phyloP scores from a whole-genome alignment of 768 basidiomycete species.

The Tricholoma furcatifolium region DNA sequence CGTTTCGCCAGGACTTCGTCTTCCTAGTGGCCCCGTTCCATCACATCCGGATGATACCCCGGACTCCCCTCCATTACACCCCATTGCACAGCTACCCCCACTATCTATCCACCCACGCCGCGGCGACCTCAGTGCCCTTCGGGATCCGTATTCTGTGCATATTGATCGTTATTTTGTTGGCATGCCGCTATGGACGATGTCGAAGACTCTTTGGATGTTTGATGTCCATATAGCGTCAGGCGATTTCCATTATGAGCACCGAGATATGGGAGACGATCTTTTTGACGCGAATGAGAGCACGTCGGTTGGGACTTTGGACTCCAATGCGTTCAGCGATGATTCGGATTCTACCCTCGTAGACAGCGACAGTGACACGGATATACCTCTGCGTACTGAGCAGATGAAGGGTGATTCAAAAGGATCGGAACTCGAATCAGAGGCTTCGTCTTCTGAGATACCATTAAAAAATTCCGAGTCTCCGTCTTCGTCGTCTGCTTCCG shows the following conservation, averaged over 20 bases:
- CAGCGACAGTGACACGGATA: slow-evolving; percentile 32
- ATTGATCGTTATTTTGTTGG: slow-evolving; percentile 60
- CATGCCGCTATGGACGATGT: slow-evolving; percentile 63
- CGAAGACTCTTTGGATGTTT: slow-evolving; percentile 63
- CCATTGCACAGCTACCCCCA: slow-evolving; percentile 26
- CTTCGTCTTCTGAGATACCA: slow-evolving; percentile 4
- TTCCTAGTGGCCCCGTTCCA: slow-evolving; percentile 3
- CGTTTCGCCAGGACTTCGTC: slow-evolving; percentile 14
- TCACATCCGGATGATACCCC: slow-evolving; percentile 19
- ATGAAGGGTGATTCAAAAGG: background rate
- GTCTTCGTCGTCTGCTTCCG: slow-evolving; percentile 7
- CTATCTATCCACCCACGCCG: slow-evolving; percentile 56
- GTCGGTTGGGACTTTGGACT: slow-evolving; percentile 30
- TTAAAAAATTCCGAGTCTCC: background rate
- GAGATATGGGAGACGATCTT: slow-evolving; percentile 17
- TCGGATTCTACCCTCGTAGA: slow-evolving; percentile 61
- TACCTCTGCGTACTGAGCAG: background rate
- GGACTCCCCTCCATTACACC: slow-evolving; percentile 7
- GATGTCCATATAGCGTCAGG: slow-evolving; percentile 44
- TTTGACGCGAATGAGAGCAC: slow-evolving; percentile 30
- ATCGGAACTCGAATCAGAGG: background rate
- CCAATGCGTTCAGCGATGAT: slow-evolving; percentile 41
- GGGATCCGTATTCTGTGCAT: slow-evolving; percentile 54
- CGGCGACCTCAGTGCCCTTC: slow-evolving; percentile 58
- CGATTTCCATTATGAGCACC: slow-evolving; percentile 9